Evolutionary conservation across 148 eudicot species (phyloP).

Genomic region (Polygonum maritimum): DNA sequence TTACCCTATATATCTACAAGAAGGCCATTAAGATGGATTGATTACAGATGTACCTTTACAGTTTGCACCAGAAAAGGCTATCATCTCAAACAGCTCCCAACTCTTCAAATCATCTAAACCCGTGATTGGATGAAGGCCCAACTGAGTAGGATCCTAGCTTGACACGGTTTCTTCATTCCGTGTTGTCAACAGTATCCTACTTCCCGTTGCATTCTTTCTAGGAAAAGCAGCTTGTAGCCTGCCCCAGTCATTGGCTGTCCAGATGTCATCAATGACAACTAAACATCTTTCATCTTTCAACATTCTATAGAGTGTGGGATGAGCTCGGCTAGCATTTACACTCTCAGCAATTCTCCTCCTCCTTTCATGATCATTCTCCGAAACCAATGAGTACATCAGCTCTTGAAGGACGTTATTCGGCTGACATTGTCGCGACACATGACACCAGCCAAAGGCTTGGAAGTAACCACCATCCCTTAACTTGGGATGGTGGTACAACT

Average conservation of each 20-base stretch:
- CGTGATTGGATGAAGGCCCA: not conserved
- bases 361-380: conserved; percentile 2
- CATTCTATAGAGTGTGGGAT: not conserved
- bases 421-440: not conserved
- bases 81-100: not conserved
- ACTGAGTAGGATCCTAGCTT: not conserved
- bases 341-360: not conserved
- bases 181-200: not conserved
- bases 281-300: not conserved
- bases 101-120: not conserved
- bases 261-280: conserved; percentile 5
- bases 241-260: not conserved
- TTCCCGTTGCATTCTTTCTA: conserved; percentile 1
- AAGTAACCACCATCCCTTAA: not conserved
- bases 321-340: not conserved
- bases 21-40: not conserved
- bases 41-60: not conserved
- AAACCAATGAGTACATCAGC: not conserved
- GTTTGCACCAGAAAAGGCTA: not conserved
- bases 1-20: too few species aligned
- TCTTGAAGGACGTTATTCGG: not conserved
- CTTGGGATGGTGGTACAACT: conserved; percentile 2
- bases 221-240: conserved; percentile 9
- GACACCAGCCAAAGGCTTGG: not conserved
- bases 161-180: conserved; percentile 2